phyloP scores from a whole-genome alignment of 2,329 filamentous ascomycete genomes.

The Stachybotrys echinatus region DNA sequence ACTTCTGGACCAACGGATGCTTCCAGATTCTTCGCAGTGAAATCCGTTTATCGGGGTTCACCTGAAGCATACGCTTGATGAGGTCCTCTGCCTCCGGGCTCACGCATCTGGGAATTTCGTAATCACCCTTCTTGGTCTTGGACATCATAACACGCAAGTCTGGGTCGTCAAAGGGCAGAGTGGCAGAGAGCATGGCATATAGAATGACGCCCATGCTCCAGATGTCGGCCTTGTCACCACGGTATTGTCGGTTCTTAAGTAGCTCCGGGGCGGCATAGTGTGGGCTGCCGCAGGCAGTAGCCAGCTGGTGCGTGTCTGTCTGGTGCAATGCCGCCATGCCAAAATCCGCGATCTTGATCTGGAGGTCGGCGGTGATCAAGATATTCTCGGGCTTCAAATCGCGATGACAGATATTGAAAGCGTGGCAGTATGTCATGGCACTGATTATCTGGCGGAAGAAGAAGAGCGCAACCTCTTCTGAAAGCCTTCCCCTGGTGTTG shows the following conservation, averaged over 20 bases:
- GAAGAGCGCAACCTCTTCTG: slow-evolving; percentile 74
- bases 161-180: slow-evolving; percentile 73
- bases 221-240: slow-evolving; percentile 81
- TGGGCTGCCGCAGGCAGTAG: slow-evolving; percentile 90
- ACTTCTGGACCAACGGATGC: slow-evolving; percentile 82
- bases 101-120: slow-evolving; percentile 57
- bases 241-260: slow-evolving; percentile 70
- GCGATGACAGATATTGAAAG: slow-evolving; percentile 91
- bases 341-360: slow-evolving; percentile 94
- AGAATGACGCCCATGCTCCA: slow-evolving; percentile 93
- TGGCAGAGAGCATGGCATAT: slow-evolving; percentile 79
- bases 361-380: slow-evolving; percentile 67
- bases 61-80: slow-evolving; percentile 71
- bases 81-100: slow-evolving; percentile 69
- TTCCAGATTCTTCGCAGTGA: slow-evolving; percentile 76
- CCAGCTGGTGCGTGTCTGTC: slow-evolving; percentile 70
- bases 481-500: slow-evolving; percentile 63
- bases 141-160: slow-evolving; percentile 58
- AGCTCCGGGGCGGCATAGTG: slow-evolving; percentile 96
- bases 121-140: slow-evolving; percentile 54
- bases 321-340: slow-evolving; percentile 93
- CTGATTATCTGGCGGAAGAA: slow-evolving; percentile 93
- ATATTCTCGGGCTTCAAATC: slow-evolving; percentile 98
- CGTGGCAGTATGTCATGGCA: slow-evolving; percentile 87
- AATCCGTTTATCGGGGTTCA: slow-evolving; percentile 74